Evolutionary conservation across 495 filamentous ascomycete genomes (phyloP).

Genomic region (Aspergillus funiculosus): DNA sequence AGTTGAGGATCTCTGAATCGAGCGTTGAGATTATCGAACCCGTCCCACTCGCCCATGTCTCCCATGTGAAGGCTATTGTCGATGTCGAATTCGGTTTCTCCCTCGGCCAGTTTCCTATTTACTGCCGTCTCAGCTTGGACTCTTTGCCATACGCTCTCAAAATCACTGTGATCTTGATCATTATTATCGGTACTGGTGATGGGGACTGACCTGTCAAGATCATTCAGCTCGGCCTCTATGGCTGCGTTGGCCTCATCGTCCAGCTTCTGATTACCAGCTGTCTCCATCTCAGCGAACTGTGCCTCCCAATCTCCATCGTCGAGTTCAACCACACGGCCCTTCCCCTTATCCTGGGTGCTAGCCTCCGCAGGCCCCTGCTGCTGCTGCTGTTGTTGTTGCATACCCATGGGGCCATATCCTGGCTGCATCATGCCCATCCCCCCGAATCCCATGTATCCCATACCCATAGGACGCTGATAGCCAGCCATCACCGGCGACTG

Average conservation of each 20-base stretch:
- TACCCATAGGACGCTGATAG: constrained; percentile 59
- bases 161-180: constrained; percentile 64
- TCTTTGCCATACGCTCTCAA: constrained; percentile 83
- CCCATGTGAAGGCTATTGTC: constrained; percentile 56
- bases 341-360: constrained; percentile 66
- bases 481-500: constrained; percentile 46
- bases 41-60: constrained; percentile 65
- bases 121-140: constrained; percentile 75
- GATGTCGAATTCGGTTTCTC: constrained; percentile 51
- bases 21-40: constrained; percentile 59
- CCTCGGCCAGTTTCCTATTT: constrained; percentile 61
- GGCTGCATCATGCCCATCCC: constrained; percentile 40
- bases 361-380: constrained; percentile 48
- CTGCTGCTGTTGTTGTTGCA: constrained; percentile 39
- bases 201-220: constrained; percentile 79
- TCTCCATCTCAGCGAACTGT: constrained; percentile 86
- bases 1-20: constrained; percentile 64
- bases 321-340: constrained; percentile 84
- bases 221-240: constrained; percentile 84
- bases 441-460: constrained; percentile 44
- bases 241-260: constrained; percentile 69
- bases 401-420: constrained; percentile 28
- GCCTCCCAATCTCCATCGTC: constrained; percentile 93
- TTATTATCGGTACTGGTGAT: constrained; percentile 17
- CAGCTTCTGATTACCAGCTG: constrained; percentile 54